phyloP scores from a whole-genome alignment of 2,329 filamentous ascomycete genomes.

The Aspergillus hortae region DNA sequence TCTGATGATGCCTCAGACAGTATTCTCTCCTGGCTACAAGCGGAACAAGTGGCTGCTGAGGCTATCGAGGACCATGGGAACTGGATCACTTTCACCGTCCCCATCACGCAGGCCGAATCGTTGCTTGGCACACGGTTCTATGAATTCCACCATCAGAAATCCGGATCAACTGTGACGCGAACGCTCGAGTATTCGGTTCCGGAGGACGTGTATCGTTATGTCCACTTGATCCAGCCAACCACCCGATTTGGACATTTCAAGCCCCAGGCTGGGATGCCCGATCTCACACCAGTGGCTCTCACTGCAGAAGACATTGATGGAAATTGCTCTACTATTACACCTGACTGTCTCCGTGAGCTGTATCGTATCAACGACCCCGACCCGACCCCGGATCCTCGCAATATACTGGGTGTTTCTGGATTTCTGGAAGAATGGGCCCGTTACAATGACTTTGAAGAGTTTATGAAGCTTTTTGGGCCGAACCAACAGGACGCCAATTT shows the following conservation, averaged over 20 bases:
- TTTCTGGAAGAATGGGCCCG: constrained; percentile 53
- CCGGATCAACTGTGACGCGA: constrained; percentile 48
- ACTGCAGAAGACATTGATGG: constrained; percentile 20
- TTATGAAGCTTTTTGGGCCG: constrained; percentile 54
- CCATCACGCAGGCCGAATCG: constrained; percentile 45
- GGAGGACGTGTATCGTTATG: constrained; percentile 48
- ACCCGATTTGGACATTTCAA: constrained; percentile 57
- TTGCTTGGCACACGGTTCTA: constrained; percentile 58
- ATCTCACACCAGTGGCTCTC: constrained; percentile 13
- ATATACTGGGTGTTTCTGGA: constrained; percentile 45
- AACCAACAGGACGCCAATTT: constrained; percentile 53
- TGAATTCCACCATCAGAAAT: constrained; percentile 50
- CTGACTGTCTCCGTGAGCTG: constrained; percentile 47
- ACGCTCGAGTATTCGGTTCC: constrained; percentile 62
- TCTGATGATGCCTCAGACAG: constrained; percentile 45
- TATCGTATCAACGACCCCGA: constrained; percentile 42
- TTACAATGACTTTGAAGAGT: constrained; percentile 53
- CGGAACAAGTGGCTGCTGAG: constrained; percentile 45
- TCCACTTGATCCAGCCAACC: constrained; percentile 64
- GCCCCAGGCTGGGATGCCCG: constrained; percentile 38
- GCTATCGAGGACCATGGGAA: constrained; percentile 52
- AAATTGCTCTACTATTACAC: constrained; percentile 45
- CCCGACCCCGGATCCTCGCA: constrained; percentile 31
- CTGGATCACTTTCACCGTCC: constrained; percentile 56
- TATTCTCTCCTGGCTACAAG: constrained; percentile 55